Base-by-base conservation (phyloP, 2,329 filamentous ascomycete species). In the Neopestalotiopsis sp. region DNA sequence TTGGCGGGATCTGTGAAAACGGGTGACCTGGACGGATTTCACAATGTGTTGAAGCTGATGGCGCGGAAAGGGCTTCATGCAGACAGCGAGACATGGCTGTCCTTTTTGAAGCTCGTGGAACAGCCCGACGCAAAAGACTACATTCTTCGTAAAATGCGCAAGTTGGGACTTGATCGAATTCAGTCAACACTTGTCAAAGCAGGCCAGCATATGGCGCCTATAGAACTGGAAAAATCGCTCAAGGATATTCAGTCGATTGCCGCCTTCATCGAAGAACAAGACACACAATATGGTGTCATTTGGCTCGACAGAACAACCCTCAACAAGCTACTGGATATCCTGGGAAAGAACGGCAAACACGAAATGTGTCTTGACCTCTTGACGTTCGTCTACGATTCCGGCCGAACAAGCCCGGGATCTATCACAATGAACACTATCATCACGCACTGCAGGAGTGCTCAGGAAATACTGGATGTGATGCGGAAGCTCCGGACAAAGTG, bases 91-190 rank as follows among this genome's bases (percentile, higher is more conserved):
- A 70, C 72, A 17, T 79, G 78, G 78, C 58, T 69, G 12, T 72
- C 74, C 3, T 75, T 79, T 38, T 58, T 78, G 34, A 78, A 82
- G 68, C 84, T 84, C 79, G 74, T 85, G 67, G 71, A 78, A 73
- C 69, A 81, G 75, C 75, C 83, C 67, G 72, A 80, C 52, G 70
- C 76, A 61, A 76, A 84, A 65, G 76, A 80, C 13, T 84, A 87
- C 67, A 84, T 89, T 71, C 81, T 85, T 64, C 78, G 78, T 68
- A 85, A 56, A 59, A 73, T 78, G 73, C 69, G 34, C 42, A 60
- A 49, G 20, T 73, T 71, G 34, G 71, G 73, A 4, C 68, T 78
- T 3, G 65, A 69, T 59, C 73, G 67, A 17, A 70, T 74, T 58
- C 70, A 68, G 13, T 69, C 72, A 12, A 66, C 74, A 28, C 69